Percentiles rank a stretch among this genome's conserved stretches.
Conservation (phyloP, 306 rosid species). For the Glycine soja region DNA sequence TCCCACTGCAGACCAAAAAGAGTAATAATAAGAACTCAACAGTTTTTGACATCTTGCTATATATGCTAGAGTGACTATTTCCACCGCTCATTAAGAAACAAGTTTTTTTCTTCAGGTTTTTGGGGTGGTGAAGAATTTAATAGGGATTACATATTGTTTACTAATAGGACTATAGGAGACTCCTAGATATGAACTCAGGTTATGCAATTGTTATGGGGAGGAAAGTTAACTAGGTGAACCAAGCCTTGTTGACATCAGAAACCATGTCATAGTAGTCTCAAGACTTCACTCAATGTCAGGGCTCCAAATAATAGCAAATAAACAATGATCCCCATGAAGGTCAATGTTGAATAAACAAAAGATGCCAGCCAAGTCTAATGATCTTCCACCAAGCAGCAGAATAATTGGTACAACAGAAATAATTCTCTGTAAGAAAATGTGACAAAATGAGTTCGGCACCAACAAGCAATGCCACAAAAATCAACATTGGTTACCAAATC, state of each 20-base stretch:
- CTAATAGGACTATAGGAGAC: neutral
- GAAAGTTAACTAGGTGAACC: neutral
- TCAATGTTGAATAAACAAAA: conserved; percentile 26
- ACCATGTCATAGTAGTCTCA: conserved; percentile 10
- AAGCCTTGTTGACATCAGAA: conserved; percentile 28
- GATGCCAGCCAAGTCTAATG: conserved; percentile 11
- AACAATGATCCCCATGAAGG: neutral
- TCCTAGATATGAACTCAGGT: neutral
- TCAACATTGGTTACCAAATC: conserved; percentile 32
- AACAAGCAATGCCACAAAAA: conserved; percentile 31
- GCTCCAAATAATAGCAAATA: conserved; percentile 38
- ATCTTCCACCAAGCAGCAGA: conserved; percentile 24
- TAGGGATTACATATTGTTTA: neutral
- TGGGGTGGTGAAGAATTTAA: conserved; percentile 15
- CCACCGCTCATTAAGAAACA: conserved; percentile 16
- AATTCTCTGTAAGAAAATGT: conserved; percentile 16
- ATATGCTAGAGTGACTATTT: neutral
- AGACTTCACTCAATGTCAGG: conserved; percentile 17
- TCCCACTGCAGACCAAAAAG: conserved; percentile 66
- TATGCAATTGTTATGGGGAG: neutral
- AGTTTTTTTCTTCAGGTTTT: conserved; percentile 3
- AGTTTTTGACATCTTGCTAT: conserved; percentile 1
- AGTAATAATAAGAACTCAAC: conserved; percentile 31
- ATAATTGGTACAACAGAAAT: conserved; percentile 8
- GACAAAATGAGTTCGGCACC: conserved; percentile 19